phyloP scores from a whole-genome alignment of 805 yeast genomes.

The Yarrowia sp. region DNA sequence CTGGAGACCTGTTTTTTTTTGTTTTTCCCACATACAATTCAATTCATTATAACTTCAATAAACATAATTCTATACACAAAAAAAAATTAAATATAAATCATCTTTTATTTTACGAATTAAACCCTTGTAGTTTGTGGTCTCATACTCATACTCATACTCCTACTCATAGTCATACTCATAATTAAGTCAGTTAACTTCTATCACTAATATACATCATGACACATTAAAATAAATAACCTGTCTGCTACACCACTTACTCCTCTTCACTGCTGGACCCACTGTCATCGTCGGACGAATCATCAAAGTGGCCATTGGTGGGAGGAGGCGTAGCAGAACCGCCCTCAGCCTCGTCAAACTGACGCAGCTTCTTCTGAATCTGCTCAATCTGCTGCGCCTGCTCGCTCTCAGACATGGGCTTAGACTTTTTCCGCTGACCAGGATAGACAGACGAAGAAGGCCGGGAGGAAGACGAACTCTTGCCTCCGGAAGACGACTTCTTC shows the following conservation, averaged over 20 bases:
- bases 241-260: conserved; percentile 34
- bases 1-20: too few species aligned
- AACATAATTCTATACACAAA: too few species aligned
- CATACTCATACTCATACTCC: too few species aligned
- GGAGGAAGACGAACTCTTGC: conserved; percentile 25
- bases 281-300: conserved; percentile 32
- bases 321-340: conserved; percentile 32
- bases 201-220: conserved; percentile 25
- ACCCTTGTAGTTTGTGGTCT: too few species aligned
- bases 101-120: too few species aligned
- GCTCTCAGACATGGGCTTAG: conserved; percentile 59
- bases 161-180: too few species aligned
- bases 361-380: conserved; percentile 68
- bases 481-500: conserved; percentile 10
- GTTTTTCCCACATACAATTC: too few species aligned
- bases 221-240: conserved; percentile 27
- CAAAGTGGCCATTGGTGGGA: conserved; percentile 31
- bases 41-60: too few species aligned
- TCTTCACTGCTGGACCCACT: conserved; percentile 37
- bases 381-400: conserved; percentile 67
- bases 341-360: conserved; percentile 52
- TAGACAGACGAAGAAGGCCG: conserved; percentile 27
- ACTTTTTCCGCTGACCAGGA: conserved; percentile 41
- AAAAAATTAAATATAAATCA: too few species aligned
- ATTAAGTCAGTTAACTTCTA: conserved; percentile 18